Base-by-base conservation (phyloP, 2,329 filamentous ascomycete genomes). In the Pestalotiopsis sp. region DNA sequence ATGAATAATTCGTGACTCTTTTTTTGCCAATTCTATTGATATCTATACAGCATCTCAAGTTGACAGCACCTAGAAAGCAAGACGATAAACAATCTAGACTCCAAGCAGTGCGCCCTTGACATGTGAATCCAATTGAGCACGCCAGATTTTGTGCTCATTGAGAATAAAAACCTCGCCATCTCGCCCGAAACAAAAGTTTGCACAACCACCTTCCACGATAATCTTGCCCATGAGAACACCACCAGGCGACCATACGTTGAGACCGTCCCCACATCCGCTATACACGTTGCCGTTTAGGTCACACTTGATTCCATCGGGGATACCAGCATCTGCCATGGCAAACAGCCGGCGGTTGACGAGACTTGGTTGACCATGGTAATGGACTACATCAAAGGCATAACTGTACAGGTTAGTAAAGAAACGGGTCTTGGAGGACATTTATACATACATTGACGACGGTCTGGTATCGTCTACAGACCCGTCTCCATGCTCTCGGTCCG, bases 271-370 rank as follows among this genome's bases (percentile, higher is more conserved):
- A 62, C 82, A 84, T 2, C 83, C 85, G 39, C 81, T 78, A 75
- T 85, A 87, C 0, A 87, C 81, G 66, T 86, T 85, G 0, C 84
- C 85, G 4, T 80, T 65, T 0, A 79, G 70, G 63, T 86, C 84
- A 67, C 81, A 83, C 68, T 85, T 84, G 68, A 86, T 83, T n/a
- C 79, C 81, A 69, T 79, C 83, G 0, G 86, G 86, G 2, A 86
- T 79, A 0, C 85, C 85, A 0, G 73, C 78, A 56, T 84, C 82
- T 0, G 83, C 83, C 74, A 84, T 83, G 2, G 85, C 83, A 69
- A 89, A 89, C 0, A 88, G 73, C 38, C 86, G 79, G 17, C 82
- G 80, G 72, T 87, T 87, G 1, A 71, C 75, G 27, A 88, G 75
- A 58, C 84, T 83, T 0, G 81, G 82, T n/a, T 79, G 69, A 3